These are phyloP conservation scores for Xylariaceae sp. DNA, from an alignment of 2,329 filamentous ascomycete species.

Conservation along the genomic window DNA sequence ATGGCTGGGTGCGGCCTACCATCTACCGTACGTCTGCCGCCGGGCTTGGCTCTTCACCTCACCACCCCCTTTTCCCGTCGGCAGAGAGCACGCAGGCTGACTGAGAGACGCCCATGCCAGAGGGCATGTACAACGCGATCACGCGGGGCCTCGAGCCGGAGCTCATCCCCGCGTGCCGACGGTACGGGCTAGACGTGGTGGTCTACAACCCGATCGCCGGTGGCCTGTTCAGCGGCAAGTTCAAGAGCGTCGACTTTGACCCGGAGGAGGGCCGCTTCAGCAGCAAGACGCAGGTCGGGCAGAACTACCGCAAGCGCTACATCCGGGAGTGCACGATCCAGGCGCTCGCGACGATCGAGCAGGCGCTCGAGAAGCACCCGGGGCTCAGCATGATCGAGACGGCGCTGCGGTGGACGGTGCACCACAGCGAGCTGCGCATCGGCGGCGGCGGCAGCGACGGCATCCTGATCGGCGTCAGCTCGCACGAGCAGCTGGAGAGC, in stretches of 20 bases:
- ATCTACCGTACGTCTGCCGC: constrained; percentile 54
- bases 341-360: constrained; percentile 61
- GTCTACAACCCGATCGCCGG: constrained; percentile 78
- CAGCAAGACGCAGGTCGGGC: constrained; percentile 39
- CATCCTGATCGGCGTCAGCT: constrained; percentile 53
- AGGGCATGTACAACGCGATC: constrained; percentile 77
- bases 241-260: constrained; percentile 56
- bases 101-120: constrained; percentile 2
- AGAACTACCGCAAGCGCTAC: constrained; percentile 59
- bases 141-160: constrained; percentile 69
- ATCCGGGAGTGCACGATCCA: constrained; percentile 59
- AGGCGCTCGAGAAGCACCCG: constrained; percentile 55
- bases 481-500: constrained; percentile 46
- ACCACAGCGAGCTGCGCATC: constrained; percentile 57
- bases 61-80: too few species aligned
- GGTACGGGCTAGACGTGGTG: constrained; percentile 72
- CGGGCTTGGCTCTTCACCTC: too few species aligned
- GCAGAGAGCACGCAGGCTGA: too few species aligned
- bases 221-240: constrained; percentile 73
- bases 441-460: constrained; percentile 48
- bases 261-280: constrained; percentile 66
- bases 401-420: constrained; percentile 64
- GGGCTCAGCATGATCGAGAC: constrained; percentile 63
- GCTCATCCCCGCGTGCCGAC: constrained; percentile 63
- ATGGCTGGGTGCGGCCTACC: constrained; percentile 74